Evolutionary conservation across 495 filamentous ascomycete species (phyloP), one percentile per base, ranked within the genome.

Genomic region (Aspergillus bertholletiae): DNA sequence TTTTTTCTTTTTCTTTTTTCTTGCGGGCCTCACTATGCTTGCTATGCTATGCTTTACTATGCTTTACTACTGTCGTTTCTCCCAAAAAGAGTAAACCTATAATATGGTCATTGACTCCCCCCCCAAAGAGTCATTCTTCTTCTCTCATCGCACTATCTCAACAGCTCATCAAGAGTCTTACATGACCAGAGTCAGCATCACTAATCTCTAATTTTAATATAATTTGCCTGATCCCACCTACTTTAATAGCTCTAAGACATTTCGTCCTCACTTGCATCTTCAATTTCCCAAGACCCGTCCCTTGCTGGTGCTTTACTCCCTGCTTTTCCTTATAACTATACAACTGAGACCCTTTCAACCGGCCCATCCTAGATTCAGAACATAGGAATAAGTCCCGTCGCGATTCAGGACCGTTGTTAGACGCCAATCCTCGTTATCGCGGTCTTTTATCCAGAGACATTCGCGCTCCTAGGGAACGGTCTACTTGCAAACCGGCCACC

Each of bases 281-380:
- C 44, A 30, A 49, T 47, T 51, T 53, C 49, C 47, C 47, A 43
- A 30, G 44, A 46, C 55, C 53, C 51, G 35, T 45, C 50, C 67
- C 64, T 65, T 70, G 65, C 64, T 64, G 63, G 54, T 54, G 56
- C 47, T 48, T 46, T 32, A 51, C 55, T 39, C 56, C 55, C 56
- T 52, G n/a, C 52, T 46, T 50, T 58, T 54, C 49, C 58, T 55
- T 55, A 56, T 57, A 63, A 56, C 62, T 59, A 57, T 53, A 56
- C 61, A 63, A 65, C 69, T 72, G 70, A 72, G 66, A 74, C 72
- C 61, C 48, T 51, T 20, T 58, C 45, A 57, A 49, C 46, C 54
- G 37, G 49, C 54, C 8, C 13, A 23, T 44, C 34, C 47, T 52
- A 43, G 43, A 24, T 48, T 59, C 51, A 43, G 52, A 52, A 51